These are phyloP conservation scores for Bassia scoparia DNA, from an alignment of 148 eudicot species.

Conservation along the genomic window DNA sequence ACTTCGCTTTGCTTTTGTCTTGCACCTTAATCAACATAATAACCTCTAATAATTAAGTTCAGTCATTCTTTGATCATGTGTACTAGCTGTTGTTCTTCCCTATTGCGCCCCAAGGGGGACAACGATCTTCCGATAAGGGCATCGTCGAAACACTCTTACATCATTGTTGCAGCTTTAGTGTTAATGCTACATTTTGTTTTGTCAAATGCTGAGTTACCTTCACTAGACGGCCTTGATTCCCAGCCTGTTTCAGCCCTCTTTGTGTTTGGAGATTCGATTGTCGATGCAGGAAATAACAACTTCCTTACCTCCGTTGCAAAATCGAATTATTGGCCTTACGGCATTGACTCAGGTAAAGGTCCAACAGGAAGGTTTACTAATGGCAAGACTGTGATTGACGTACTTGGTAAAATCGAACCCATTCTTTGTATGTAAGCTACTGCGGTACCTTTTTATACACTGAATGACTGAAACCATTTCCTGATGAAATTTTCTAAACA, in stretches of 20 bases:
- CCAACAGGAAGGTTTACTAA: conserved; percentile 69
- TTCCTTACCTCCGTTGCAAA: conserved; percentile 59
- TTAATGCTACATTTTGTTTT: conserved; percentile 6
- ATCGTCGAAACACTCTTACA: not conserved
- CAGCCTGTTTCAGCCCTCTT: conserved; percentile 50
- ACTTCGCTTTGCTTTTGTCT: no score
- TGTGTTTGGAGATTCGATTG: conserved; percentile 74
- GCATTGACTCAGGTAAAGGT: conserved; percentile 45
- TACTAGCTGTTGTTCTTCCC: no score
- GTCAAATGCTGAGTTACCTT: conserved; percentile 8
- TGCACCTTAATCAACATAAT: no score
- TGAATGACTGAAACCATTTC: no score
- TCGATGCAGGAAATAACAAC: conserved; percentile 77
- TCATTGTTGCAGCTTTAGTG: not conserved
- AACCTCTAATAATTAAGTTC: no score
- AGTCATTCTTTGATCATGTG: no score
- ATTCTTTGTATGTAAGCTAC: no score
- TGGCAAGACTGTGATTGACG: conserved; percentile 59
- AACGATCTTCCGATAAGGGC: no score
- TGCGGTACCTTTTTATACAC: no score
- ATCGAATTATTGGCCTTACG: conserved; percentile 78
- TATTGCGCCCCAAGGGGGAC: no score
- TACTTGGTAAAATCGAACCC: conserved; percentile 41
- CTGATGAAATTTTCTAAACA: conserved; percentile 16
- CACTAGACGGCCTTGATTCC: conserved; percentile 17